Conservation (phyloP, 192 early-diverging fungal genomes). For the Lobulomyces angularis region DNA sequence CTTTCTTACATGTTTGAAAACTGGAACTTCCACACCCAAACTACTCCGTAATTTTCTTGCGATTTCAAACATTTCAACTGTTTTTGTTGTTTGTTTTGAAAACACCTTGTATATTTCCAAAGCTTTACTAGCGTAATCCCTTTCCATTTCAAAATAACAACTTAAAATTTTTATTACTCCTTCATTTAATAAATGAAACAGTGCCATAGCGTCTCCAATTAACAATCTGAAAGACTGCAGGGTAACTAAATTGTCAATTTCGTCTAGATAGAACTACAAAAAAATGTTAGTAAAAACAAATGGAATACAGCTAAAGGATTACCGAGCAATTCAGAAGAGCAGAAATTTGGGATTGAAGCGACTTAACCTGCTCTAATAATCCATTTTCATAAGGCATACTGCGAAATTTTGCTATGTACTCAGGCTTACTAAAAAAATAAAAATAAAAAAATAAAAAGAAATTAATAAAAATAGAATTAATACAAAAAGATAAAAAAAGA, state of each 20-base stretch:
- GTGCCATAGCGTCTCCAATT: conserved; percentile 54
- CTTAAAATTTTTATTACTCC: conserved; percentile 63
- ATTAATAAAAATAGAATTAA: too few relatives aligned
- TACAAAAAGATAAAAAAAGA: too few relatives aligned
- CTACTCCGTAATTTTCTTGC: conserved; percentile 43
- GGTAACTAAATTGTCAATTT: conserved; percentile 60
- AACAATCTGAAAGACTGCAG: conserved; percentile 57
- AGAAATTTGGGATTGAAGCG: conserved; percentile 56
- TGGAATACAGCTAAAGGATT: conserved; percentile 1
- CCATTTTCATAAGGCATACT: conserved; percentile 42
- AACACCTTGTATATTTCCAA: conserved; percentile 67
- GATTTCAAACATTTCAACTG: conserved; percentile 55
- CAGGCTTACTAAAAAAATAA: conserved; percentile 32
- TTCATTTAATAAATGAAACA: conserved; percentile 69
- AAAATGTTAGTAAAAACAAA: background rate
- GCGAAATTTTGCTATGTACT: conserved; percentile 34
- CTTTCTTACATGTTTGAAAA: conserved; percentile 55
- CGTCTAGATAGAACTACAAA: conserved; percentile 56
- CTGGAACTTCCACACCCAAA: conserved; percentile 54
- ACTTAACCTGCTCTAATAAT: conserved; percentile 44
- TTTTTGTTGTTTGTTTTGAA: conserved; percentile 54
- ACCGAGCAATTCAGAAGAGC: conserved; percentile 61
- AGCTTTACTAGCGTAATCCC: conserved; percentile 44
- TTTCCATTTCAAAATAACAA: conserved; percentile 61
- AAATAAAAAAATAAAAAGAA: too few relatives aligned